Evolutionary conservation across 2,329 filamentous ascomycete genomes (phyloP), one percentile per base, ranked within the genome.

Genomic region (Aschersonia sp.): DNA sequence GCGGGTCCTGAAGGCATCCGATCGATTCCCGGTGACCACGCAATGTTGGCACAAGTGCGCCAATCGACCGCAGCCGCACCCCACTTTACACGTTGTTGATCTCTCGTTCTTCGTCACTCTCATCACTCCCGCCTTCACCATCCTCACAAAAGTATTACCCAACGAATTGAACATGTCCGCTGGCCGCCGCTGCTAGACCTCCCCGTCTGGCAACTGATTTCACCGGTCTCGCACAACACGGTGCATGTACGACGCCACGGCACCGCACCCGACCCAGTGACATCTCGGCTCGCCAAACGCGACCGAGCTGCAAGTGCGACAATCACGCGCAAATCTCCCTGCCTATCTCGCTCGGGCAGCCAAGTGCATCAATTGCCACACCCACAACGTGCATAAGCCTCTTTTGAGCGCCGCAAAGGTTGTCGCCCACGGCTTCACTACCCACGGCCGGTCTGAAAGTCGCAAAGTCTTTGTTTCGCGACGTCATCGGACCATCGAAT

Each of bases 111-210:
- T 22, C 35, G 14, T 22, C 30, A 10, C 22, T 30, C 30, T 39
- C 31, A 35, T 14, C 32, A 39, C 44, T 40, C 30, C 39, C 41
- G 11, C 35, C 41, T 45, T 42, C 46, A 41, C 47, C 53, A 49
- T 45, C 46, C 44, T 45, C 46, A 35, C 14, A 30, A 40, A 22
- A 22, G 22, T 22, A 22, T 22, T 43, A 22, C 22, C 22, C 22
- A 22, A 22, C 22, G 22, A 22, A 22, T 22, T 22, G 44, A 49
- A 52, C 45, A 57, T 57, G 55, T 48, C 54, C 47, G 45, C 47
- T 50, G 46, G 39, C 41, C 48, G 48, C 47, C 47, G 46, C 50
- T 55, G 53, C 55, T 58, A 58, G 55, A 55, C 53, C 31, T 50
- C 44, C 44, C 44, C 5, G 51, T 54, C 55, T 55, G 50, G 56